These are phyloP conservation scores for Fusarium fracticaudum DNA, from an alignment of 2,329 filamentous ascomycete genomes.

Conservation along the genomic window DNA sequence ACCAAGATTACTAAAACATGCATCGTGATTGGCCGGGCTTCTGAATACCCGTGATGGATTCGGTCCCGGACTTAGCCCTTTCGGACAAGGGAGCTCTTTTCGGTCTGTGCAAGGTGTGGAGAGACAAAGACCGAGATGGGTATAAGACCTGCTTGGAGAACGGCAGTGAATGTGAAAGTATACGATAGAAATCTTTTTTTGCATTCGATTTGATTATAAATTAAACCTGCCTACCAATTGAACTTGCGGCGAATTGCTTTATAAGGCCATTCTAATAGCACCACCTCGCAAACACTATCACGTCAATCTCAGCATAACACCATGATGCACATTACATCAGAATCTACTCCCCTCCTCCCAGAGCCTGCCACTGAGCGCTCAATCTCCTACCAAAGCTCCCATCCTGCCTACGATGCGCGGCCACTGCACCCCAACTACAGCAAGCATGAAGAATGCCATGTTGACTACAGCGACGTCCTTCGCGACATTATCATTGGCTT, in stretches of 20 bases:
- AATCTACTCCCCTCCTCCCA: constrained; percentile 47
- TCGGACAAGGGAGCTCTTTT: constrained; percentile 15
- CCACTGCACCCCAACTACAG: constrained; percentile 37
- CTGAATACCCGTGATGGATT: not conserved
- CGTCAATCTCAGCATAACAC: not conserved
- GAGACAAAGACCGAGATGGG: constrained; percentile 17
- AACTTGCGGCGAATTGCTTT: constrained; percentile 8
- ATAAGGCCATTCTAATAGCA: not conserved
- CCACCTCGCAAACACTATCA: not conserved
- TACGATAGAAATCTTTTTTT: not conserved
- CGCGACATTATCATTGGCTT: constrained; percentile 79
- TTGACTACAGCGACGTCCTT: constrained; percentile 57
- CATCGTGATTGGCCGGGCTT: constrained; percentile 42
- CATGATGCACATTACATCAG: constrained; percentile 42
- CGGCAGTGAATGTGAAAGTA: not conserved
- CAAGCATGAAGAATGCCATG: constrained; percentile 40
- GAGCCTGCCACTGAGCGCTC: constrained; percentile 45
- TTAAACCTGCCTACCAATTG: not conserved
- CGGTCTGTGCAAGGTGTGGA: constrained; percentile 19
- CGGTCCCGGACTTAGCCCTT: constrained; percentile 21
- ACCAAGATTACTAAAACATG: constrained; percentile 47
- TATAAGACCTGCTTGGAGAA: constrained; percentile 27
- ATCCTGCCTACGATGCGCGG: constrained; percentile 24
- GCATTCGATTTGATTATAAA: constrained; percentile 3
- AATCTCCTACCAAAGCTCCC: constrained; percentile 35